Percentiles rank a stretch among this genome's conserved stretches.
Evolutionary conservation across 176 grass and related monocot genomes (phyloP).

Genomic region (Chrysopogon serrulatus): DNA sequence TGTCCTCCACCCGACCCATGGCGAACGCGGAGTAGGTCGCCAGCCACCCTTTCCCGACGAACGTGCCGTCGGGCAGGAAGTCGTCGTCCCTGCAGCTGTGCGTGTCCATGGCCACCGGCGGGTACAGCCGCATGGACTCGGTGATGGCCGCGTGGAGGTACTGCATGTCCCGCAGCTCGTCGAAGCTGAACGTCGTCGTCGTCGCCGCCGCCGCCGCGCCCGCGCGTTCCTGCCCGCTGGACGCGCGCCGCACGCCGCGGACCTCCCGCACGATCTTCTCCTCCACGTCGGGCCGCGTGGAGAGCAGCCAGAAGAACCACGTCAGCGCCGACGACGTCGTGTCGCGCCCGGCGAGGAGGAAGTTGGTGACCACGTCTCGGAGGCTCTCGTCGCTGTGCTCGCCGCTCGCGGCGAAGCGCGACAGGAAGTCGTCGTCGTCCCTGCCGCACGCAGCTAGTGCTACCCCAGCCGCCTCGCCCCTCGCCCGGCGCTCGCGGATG

Average conservation of each 20-base stretch:
- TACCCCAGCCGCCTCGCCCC: background rate
- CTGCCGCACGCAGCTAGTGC: too few relatives aligned
- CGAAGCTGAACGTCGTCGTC: background rate
- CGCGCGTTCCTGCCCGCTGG: background rate
- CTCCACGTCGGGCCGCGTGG: slow-evolving; percentile 24
- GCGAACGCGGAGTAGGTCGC: slow-evolving; percentile 20
- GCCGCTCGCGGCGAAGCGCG: slow-evolving; percentile 40
- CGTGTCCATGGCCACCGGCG: background rate
- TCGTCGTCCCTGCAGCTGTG: background rate
- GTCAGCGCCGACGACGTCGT: slow-evolving; percentile 59
- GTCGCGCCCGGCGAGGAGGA: slow-evolving; percentile 61
- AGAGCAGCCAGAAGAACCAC: slow-evolving; percentile 68
- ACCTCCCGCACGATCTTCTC: background rate
- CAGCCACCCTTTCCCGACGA: background rate
- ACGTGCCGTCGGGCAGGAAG: background rate
- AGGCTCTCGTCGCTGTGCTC: slow-evolving; percentile 46
- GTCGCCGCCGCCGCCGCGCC: background rate
- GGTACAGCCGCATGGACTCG: background rate
- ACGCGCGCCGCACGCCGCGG: background rate
- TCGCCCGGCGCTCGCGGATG: slow-evolving; percentile 25
- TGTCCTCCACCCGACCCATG: slow-evolving; percentile 18
- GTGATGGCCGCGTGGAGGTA: background rate
- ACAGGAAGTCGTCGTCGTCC: slow-evolving; percentile 42
- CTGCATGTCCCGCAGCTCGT: background rate
- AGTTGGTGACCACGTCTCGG: slow-evolving; percentile 63